Base-by-base conservation (phyloP, 805 yeast species). In the Schwanniomyces sp. region DNA sequence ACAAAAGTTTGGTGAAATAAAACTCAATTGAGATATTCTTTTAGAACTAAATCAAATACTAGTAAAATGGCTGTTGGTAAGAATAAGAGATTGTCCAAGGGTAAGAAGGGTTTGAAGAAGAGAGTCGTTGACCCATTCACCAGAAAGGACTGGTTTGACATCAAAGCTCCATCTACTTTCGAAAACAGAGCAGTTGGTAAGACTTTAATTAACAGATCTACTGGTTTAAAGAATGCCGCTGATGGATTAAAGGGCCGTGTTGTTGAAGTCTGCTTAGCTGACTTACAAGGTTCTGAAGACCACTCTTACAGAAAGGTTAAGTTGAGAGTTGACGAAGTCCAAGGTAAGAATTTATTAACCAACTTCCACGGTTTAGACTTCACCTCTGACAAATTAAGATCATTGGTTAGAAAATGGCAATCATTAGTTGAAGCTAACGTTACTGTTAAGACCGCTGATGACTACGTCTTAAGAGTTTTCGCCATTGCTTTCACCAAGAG, bases 361-460 rank as follows among this genome's bases (percentile, higher is more conserved):
- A 90, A 91, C 92, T 91, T 91, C 92, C 96, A 91, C 84, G 97
- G 97, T 70, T 77, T 91, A 78, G 94, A 88, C 82, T 89, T 91
- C 85, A 90, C 97, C 70, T 80, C 94, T 58, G 96, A 91, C 82
- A 91, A 91, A 82, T 81, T 90, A 73, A 87, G 94, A 80, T 89
- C 96, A 49, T 82, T 91, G 74, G 96, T 91, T 56, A 88, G 96
- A 84, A 91, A 91, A 78, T 91, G 96, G 96, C 97, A 91, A 82
- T 83, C 96, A 58, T 81, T 91, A 76, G 91, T 91, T 62, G 97
- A 91, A 82, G 91, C 95, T 69, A 88, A 88, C 75, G 96, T 90
- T 65, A 89, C 97, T 63, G 96, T 88, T 69, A 91, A 91, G 88
- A 91, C 97, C 69, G 72, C 96, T 58, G 97, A 91, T 72, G 97